Base-by-base conservation (phyloP, 768 basidiomycete species). In the Termitomyces sp. region DNA sequence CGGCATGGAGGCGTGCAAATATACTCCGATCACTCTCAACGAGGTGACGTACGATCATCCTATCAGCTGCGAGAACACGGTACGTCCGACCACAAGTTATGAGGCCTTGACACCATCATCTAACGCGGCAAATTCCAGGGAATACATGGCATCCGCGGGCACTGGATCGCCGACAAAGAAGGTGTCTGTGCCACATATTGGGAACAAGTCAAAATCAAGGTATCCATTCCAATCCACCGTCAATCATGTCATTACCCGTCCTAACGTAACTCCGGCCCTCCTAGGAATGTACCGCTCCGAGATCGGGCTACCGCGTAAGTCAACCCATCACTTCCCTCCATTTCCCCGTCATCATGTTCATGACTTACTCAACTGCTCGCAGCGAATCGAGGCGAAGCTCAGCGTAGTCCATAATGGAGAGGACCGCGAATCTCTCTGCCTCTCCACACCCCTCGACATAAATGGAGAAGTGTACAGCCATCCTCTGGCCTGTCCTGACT, bases 1-100 rank as follows among this genome's bases (percentile, higher is more conserved):
- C 45, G 49, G 39, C n/a, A 54, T 68, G 48, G 64, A 64, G 3
- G 66, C 68, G 16, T 68, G 68, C 62, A 67, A 49, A 57, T 49
- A 53, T 1, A 68, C 64, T 7, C 54, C 64, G 1, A 52, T 67
- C 0, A 65, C 63, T 42, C 58, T 68, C 20, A 65, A 65, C 36
- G 64, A 56, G 13, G 51, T 64, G 18, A 59, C 62, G 7, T 68
- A 64, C 32, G 40, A 63, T 28, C 45, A 44, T 2, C 68, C 68
- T 5, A n/a, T 55, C 51, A 46, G 28, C n/a, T 68, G 68, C 39
- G 64, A 65, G 36, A 58, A 65, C 32, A 60, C 13, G 11, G 64
- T 65, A 39, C 4, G 63, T 44, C 22, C 16, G 9, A 46, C n/a
- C 22, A 20, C 33, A 45, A 6, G 1, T 22, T 9, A 24, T 16